Evolutionary conservation across 179 eudicot species (phyloP), one percentile per base, ranked within the genome.

Genomic region (Actinidia polygama): DNA sequence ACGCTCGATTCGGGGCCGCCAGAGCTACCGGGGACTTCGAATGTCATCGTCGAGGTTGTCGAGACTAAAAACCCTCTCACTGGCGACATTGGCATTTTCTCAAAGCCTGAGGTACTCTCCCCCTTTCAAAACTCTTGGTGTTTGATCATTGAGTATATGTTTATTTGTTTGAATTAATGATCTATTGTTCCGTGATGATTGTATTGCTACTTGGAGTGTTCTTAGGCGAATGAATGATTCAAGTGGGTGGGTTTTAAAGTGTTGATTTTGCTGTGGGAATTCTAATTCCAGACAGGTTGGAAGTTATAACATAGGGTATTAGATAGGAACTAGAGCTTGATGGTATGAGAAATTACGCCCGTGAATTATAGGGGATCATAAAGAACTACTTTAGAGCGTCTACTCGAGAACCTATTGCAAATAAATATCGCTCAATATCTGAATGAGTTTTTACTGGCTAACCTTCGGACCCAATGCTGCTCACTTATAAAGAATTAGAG

Each of bases 1-100:
- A 90, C 91, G 46, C 84, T 96, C 21, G 95, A 93, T 80, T 73
- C 95, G 7, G 99, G 99, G 0, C 99, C 99, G 9, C 87, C 80
- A 10, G 99, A 94, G 86, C 80, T 96, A 74, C 96, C 95, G 4
- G 92, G 90, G 21, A 91, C 98, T 11, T 80, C 93, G 0, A 96
- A 94, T 85, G 93, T 94, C 4, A 77, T 94, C 16, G 85, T 96
- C 12, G 87, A 96, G 87, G 96, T 96, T 59, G 81, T 81, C 9
- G 99, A 96, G 90, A 18, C 85, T 0, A 85, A 86, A 77, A 88
- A 69, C 69, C 96, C 94, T 18, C 86, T 94, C 59, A 83, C 88
- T 50, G 95, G 97, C 54, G 90, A 90, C 76, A 47, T 94, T 68
- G 99, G 96, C 40, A 66, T 93, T 55, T 94, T 81, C 67, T 82